Conservation (phyloP, 805 yeast species). For the Saturnispora ahearnii region DNA sequence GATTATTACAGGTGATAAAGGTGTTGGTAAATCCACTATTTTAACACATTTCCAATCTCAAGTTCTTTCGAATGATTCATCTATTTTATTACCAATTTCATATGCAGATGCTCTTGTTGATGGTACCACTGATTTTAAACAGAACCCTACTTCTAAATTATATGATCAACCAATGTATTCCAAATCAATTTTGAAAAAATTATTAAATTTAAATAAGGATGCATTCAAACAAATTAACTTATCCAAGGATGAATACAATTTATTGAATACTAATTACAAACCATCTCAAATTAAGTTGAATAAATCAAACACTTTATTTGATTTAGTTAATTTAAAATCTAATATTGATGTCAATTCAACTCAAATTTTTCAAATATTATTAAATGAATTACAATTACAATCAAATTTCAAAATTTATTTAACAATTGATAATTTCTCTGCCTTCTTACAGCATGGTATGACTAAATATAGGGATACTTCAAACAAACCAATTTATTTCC, state of each 20-base stretch:
- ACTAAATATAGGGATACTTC: slow-evolving; percentile 54
- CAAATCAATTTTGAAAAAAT: slow-evolving; percentile 47
- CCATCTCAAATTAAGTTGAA: slow-evolving; percentile 13
- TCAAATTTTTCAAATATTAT: slow-evolving; percentile 42
- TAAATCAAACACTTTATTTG: slow-evolving; percentile 31
- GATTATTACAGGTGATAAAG: slow-evolving; percentile 58
- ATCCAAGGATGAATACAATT: slow-evolving; percentile 14
- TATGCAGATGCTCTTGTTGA: slow-evolving; percentile 52
- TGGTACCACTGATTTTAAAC: slow-evolving; percentile 64
- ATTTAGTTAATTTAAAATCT: slow-evolving; percentile 28
- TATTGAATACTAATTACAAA: slow-evolving; percentile 17
- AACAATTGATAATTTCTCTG: slow-evolving; percentile 68
- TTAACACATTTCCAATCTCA: slow-evolving; percentile 63
- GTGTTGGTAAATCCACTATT: slow-evolving; percentile 71
- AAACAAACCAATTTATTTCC: slow-evolving; percentile 47
- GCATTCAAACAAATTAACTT: slow-evolving; percentile 27
- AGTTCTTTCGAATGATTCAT: slow-evolving; percentile 19
- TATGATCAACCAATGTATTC: slow-evolving; percentile 77
- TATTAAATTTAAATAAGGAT: slow-evolving; percentile 37
- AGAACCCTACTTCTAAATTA: slow-evolving; percentile 36
- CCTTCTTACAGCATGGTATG: slow-evolving; percentile 42
- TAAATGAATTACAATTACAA: slow-evolving; percentile 49
- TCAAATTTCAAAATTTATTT: slow-evolving; percentile 47
- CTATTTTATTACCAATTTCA: slow-evolving; percentile 55
- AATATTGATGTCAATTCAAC: slow-evolving; percentile 27